A percentile compares a stretch with the other conserved stretches of the same genome.
Evolutionary conservation across 805 yeast genomes (phyloP).

Genomic region (Yarrowia sp.): DNA sequence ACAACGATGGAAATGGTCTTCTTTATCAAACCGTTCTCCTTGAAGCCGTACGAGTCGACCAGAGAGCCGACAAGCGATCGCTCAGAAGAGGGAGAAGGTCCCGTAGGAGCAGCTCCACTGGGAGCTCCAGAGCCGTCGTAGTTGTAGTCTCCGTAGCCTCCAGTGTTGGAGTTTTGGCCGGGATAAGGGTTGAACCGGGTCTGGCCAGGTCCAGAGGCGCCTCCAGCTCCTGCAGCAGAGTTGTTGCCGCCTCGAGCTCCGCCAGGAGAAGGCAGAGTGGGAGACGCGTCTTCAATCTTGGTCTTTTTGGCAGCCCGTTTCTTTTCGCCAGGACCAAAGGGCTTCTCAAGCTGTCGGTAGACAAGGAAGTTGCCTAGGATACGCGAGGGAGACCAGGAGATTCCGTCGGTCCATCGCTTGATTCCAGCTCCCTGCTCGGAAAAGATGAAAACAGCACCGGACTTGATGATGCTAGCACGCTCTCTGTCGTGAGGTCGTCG

Average conservation of each 20-base stretch:
- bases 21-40: slow-evolving; percentile 71
- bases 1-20: slow-evolving; percentile 73
- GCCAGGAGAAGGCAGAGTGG: not conserved
- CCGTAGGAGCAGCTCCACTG: slow-evolving; percentile 8
- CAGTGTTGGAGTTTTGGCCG: not conserved
- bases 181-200: slow-evolving; percentile 21
- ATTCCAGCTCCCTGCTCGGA: slow-evolving; percentile 79
- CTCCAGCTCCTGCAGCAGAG: not conserved
- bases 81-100: slow-evolving; percentile 35
- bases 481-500: slow-evolving; percentile 83
- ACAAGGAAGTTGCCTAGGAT: slow-evolving; percentile 81
- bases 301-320: slow-evolving; percentile 16
- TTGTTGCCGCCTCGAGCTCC: not conserved
- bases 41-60: slow-evolving; percentile 59
- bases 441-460: slow-evolving; percentile 82
- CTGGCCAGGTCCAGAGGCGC: not conserved
- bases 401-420: slow-evolving; percentile 96
- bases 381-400: slow-evolving; percentile 88
- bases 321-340: slow-evolving; percentile 46
- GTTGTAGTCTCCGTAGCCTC: slow-evolving; percentile 4
- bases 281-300: slow-evolving; percentile 2
- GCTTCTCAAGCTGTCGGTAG: slow-evolving; percentile 64
- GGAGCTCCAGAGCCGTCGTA: slow-evolving; percentile 9
- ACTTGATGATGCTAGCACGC: slow-evolving; percentile 57
- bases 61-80: slow-evolving; percentile 54